Evolutionary conservation across 2,329 filamentous ascomycete genomes (phyloP).

Genomic region (Fusarium kyushuense): DNA sequence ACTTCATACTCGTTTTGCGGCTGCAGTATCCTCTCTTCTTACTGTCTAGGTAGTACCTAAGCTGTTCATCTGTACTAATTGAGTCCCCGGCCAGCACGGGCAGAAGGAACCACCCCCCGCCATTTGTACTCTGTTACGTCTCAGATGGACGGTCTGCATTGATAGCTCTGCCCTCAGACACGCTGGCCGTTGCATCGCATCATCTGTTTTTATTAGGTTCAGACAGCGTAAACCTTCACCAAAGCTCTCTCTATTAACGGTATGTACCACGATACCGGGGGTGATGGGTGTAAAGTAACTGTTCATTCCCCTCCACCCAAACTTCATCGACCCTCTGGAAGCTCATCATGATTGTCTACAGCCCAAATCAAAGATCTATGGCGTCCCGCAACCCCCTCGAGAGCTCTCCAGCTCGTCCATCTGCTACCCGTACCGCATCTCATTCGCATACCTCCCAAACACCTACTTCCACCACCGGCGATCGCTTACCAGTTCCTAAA

Average conservation of each 20-base stretch:
- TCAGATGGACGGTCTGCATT: conserved; percentile 23
- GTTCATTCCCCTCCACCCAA: background rate
- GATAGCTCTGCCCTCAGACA: conserved; percentile 39
- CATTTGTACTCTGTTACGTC: conserved; percentile 12
- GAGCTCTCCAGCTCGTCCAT: conserved; percentile 49
- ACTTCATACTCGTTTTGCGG: conserved; percentile 22
- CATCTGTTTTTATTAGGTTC: conserved; percentile 23
- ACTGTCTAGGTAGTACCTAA: background rate
- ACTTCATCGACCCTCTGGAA: conserved; percentile 7
- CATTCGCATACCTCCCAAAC: conserved; percentile 43
- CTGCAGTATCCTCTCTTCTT: background rate
- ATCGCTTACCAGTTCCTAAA: conserved; percentile 54
- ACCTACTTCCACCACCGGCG: conserved; percentile 47
- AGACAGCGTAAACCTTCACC: conserved; percentile 20
- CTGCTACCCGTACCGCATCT: conserved; percentile 49
- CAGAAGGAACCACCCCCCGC: conserved; percentile 15
- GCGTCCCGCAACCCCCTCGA: conserved; percentile 49
- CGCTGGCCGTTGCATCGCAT: conserved; percentile 45
- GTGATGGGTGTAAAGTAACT: conserved; percentile 8
- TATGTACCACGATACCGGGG: conserved; percentile 33
- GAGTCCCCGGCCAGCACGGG: background rate
- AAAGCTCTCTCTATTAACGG: conserved; percentile 24
- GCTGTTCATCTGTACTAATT: conserved; percentile 1
- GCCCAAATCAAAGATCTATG: conserved; percentile 50
- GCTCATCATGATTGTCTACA: conserved; percentile 50